Conservation (phyloP, 2,329 filamentous ascomycete species). For the Tolypocladium pustulatum region DNA sequence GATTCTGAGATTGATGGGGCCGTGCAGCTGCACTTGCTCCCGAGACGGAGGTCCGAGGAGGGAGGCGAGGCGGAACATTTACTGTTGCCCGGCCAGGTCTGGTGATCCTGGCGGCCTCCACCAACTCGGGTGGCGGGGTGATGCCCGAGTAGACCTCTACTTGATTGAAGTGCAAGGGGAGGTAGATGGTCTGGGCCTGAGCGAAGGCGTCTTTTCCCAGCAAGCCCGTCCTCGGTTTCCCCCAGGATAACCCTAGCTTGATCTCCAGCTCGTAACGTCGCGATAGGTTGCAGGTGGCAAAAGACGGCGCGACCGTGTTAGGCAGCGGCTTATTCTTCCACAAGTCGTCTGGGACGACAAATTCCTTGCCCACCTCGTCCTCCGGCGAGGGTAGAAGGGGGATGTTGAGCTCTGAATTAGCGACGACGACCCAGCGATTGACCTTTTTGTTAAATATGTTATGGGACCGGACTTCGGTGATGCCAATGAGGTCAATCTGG, state of each 20-base stretch:
- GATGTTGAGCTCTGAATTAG: conserved; percentile 59
- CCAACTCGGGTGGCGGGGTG: conserved; percentile 63
- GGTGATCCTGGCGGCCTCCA: conserved; percentile 42
- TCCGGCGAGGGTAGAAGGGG: conserved; percentile 49
- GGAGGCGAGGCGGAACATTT: conserved; percentile 22
- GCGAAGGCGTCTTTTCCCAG: conserved; percentile 11
- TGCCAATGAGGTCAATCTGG: conserved; percentile 71
- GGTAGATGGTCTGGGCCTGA: conserved; percentile 59
- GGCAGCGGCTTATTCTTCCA: conserved; percentile 69
- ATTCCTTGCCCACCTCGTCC: conserved; percentile 52
- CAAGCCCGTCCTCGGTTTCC: conserved; percentile 34
- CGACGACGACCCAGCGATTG: conserved; percentile 66
- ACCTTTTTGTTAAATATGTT: conserved; percentile 60
- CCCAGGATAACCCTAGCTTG: conserved; percentile 67
- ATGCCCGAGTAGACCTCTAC: conserved; percentile 84
- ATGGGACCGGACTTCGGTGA: conserved; percentile 70
- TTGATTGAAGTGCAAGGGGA: conserved; percentile 65
- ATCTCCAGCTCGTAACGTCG: conserved; percentile 78
- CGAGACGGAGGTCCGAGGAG: conserved; percentile 21
- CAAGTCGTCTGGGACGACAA: conserved; percentile 55
- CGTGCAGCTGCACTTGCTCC: conserved; percentile 7
- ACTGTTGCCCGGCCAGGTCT: conserved; percentile 29
- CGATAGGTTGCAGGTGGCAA: conserved; percentile 78
- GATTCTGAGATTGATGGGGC: conserved; percentile 10
- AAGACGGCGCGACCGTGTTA: conserved; percentile 78